A percentile compares a stretch with the other conserved stretches of the same genome.
Evolutionary conservation across 495 filamentous ascomycete genomes (phyloP).

Genomic region (Aspergillus campestris): DNA sequence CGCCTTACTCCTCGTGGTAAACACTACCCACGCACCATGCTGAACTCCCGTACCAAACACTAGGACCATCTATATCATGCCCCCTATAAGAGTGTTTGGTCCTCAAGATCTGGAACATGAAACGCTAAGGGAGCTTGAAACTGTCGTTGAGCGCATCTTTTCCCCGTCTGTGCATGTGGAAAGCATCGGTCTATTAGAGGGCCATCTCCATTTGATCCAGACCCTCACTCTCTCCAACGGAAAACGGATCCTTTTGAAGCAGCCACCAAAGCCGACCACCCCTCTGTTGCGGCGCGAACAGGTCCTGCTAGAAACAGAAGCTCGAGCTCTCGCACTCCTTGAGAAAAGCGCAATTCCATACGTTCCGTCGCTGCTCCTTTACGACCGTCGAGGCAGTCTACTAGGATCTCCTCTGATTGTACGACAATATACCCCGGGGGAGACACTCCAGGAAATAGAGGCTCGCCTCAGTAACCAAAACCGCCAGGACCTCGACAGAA

Average conservation of each 20-base stretch:
- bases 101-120: conserved; percentile 10
- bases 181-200: conserved; percentile 34
- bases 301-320: conserved; percentile 48
- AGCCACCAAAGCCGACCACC: conserved; percentile 41
- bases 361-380: conserved; percentile 44
- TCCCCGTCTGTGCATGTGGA: conserved; percentile 33
- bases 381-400: conserved; percentile 30
- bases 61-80: conserved; percentile 5
- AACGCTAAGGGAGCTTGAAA: conserved; percentile 26
- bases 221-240: conserved; percentile 47
- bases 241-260: conserved; percentile 43
- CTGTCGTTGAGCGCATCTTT: conserved; percentile 32
- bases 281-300: conserved; percentile 52
- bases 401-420: conserved; percentile 42
- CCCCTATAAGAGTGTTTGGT: conserved; percentile 6
- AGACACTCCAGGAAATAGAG: conserved; percentile 32
- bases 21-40: no score
- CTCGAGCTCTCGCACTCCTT: conserved; percentile 41
- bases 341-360: conserved; percentile 34
- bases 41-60: no score
- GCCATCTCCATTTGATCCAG: conserved; percentile 46
- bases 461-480: conserved; percentile 26
- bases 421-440: conserved; percentile 40
- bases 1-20: no score
- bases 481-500: conserved; percentile 36